Base-by-base conservation (phyloP, 768 basidiomycete species). In the Neoboletus magnificus region DNA sequence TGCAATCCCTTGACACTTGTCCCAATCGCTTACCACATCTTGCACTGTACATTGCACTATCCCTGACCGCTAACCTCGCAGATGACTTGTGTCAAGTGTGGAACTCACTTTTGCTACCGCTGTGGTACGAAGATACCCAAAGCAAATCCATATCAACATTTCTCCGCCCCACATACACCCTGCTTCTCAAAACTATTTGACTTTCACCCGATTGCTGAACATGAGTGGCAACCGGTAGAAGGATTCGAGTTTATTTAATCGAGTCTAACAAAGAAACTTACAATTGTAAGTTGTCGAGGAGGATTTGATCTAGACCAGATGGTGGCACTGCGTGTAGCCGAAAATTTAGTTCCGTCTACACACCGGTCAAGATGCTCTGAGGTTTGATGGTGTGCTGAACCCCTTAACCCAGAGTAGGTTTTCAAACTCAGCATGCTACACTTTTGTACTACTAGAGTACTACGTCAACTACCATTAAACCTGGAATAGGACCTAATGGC, bases 51-150 rank as follows among this genome's bases (percentile, higher is more conserved):
- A 18, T 48, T 39, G 40, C 51, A 48, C n/a, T 18, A 13, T 41
- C 9, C 23, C 22, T 18, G 30, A 54, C 33, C 23, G 23, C 61
- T 64, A 33, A 46, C 56, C 50, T 10, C 41, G 36, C 56, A 90
- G 89, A 91, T 91, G 89, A 87, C 82, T 8, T 92, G 87, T 63
- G 71, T 75, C n/a, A 86, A 83, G 60, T 93, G 91, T 70, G 64
- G 71, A 30, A 77, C 82, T 48, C 91, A 93, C 65, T 93, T 91
- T 64, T 93, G 91, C 74, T 93, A 89, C 63, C 80, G 85, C 6
- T 93, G 91, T 66, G 91, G 87, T 5, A 54, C 70, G 1, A 79
- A 76, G 60, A 68, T 93, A 25, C 47, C 70, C 0, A 62, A 71
- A 8, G 61, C 58, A 16, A 73, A 85, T 56, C 88, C 89, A 0